Base-by-base conservation (phyloP, 225 moss, liverwort and hornwort species). In the Lunularia cruciata region DNA sequence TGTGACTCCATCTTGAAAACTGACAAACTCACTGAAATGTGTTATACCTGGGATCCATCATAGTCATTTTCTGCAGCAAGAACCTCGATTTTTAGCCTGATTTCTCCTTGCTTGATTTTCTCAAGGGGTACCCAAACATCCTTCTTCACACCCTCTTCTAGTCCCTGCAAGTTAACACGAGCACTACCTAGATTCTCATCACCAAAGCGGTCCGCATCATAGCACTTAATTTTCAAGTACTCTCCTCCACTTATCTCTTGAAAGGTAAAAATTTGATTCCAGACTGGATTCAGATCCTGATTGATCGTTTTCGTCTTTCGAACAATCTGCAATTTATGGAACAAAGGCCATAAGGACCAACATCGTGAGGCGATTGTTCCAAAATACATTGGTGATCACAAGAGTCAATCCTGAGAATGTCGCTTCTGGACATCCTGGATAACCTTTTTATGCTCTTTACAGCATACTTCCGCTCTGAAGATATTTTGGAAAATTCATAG, bases 61-160 rank as follows among this genome's bases (percentile, higher is more conserved):
- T 75, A 74, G 33, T 90, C 90, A 45, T 74, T 75, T 57, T 88
- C 92, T 26, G 69, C 61, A 36, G 80, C 76, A 60, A 85, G 70
- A 60, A 96, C 90, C 79, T 96, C 92, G 47, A 96, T 89, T 78
- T 77, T 90, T 11, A 96, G 87, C 57, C 92, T 88, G 15, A 96
- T 85, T 75, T 96, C 96, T 7, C 96, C 96, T 76, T 96, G 96
- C 56, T 96, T 89, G 20, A 96, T 96, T 67, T 85, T 92, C 68
- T 96, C 96, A 47, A 96, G 74, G 63, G 95, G 95, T 38, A 96
- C 92, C 95, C 95, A 96, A 25, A 96, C 88, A 74, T 96, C 90
- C 78, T 75, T 96, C 26, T 70, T 75, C 34, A 51, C 57, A 37
- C 87, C 87, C 47, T 96, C 90, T 59, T 89, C 96, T 18, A 96